Conservation (phyloP, 139 green algal genomes). For the Chlamydomonas schloesseri region DNA sequence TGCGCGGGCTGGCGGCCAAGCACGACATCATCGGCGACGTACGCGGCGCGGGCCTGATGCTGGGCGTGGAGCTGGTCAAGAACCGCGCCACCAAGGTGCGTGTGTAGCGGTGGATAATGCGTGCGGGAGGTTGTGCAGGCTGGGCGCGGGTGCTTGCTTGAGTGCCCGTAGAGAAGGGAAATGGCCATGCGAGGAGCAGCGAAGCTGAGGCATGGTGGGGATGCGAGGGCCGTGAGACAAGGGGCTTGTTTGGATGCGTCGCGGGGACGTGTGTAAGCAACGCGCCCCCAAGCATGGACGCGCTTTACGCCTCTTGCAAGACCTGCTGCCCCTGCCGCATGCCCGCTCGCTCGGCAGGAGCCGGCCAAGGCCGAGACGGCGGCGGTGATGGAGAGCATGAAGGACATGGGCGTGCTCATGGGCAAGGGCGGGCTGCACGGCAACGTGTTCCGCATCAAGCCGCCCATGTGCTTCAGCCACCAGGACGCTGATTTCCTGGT, state of each 20-base stretch:
- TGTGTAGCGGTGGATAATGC: not conserved
- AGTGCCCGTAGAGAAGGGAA: constrained; percentile 5
- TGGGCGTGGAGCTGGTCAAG: constrained; percentile 96
- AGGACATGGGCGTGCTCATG: constrained; percentile 93
- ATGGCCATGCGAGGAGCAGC: too few species aligned
- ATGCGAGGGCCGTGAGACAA: too few species aligned
- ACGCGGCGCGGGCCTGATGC: constrained; percentile 93
- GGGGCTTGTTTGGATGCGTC: too few species aligned
- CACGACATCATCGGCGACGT: constrained; percentile 86
- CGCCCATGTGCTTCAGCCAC: constrained; percentile 95
- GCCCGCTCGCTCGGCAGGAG: too few species aligned
- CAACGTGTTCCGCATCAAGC: constrained; percentile 99
- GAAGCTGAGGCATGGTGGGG: too few species aligned
- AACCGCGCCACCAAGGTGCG: constrained; percentile 88
- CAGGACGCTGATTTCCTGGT: constrained; percentile 91
- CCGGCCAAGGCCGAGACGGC: constrained; percentile 84
- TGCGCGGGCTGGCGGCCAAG: constrained; percentile 6
- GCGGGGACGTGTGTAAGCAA: too few species aligned
- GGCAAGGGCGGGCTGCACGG: constrained; percentile 95
- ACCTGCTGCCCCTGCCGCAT: too few species aligned
- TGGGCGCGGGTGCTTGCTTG: not conserved
- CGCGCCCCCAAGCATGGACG: too few species aligned
- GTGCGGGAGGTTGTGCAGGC: not conserved
- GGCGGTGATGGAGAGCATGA: constrained; percentile 90
- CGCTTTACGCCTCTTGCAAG: too few species aligned